Conservation (phyloP, 2,329 filamentous ascomycete species). For the Cryphonectria carpinicola region DNA sequence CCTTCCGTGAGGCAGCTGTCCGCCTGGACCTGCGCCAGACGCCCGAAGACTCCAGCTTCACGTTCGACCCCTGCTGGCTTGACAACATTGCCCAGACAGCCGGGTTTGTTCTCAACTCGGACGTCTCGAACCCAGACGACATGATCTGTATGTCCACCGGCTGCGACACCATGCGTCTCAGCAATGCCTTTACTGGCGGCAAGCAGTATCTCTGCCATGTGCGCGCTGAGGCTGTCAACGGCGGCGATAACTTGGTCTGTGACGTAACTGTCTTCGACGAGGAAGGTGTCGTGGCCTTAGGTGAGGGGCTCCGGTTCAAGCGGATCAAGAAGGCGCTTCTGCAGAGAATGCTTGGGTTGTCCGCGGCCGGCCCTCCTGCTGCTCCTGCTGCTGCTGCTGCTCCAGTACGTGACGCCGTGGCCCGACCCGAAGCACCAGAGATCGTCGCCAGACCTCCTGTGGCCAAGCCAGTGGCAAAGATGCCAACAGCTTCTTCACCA, state of each 20-base stretch:
- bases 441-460: background rate
- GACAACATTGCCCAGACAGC: constrained; percentile 23
- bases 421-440: background rate
- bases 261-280: constrained; percentile 11
- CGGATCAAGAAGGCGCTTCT: constrained; percentile 2
- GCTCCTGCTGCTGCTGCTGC: background rate
- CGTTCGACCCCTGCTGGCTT: constrained; percentile 28
- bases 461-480: background rate
- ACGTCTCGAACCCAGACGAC: constrained; percentile 20
- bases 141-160: constrained; percentile 24
- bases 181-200: background rate
- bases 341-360: background rate
- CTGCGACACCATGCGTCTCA: constrained; percentile 19
- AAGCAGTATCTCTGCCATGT: constrained; percentile 19
- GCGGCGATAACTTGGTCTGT: background rate
- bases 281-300: background rate
- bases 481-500: background rate
- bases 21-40: constrained; percentile 22
- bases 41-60: constrained; percentile 25
- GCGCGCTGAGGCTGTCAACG: background rate
- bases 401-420: background rate
- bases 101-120: constrained; percentile 28
- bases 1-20: constrained; percentile 26
- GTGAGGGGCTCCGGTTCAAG: background rate
- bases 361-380: background rate